Conservation (phyloP, 345 rosid genomes). For the Jatropha curcas region DNA sequence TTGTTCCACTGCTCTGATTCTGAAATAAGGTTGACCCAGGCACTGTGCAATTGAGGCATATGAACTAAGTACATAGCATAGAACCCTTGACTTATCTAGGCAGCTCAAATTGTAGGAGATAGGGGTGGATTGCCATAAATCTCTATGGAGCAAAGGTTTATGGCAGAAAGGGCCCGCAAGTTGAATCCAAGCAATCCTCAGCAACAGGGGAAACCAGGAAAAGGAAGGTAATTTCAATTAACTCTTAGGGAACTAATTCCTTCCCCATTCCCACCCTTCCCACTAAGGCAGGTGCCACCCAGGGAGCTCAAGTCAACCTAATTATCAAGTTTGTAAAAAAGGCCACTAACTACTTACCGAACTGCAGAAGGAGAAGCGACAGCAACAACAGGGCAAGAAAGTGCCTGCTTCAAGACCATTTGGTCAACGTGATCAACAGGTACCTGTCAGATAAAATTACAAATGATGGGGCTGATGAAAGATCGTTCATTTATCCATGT, state of each 20-base stretch:
- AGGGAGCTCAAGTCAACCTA: background rate
- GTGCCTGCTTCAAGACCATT: slow-evolving; percentile 57
- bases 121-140: background rate
- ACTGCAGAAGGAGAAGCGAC: slow-evolving; percentile 96
- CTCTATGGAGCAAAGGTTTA: background rate
- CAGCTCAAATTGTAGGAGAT: slow-evolving; percentile 3
- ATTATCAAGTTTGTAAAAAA: background rate
- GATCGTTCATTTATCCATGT: slow-evolving; percentile 4
- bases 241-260: background rate
- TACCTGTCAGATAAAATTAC: slow-evolving; percentile 45
- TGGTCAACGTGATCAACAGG: slow-evolving; percentile 70
- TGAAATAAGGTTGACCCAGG: slow-evolving; percentile 70
- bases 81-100: background rate
- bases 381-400: slow-evolving; percentile 71
- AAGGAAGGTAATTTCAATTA: background rate
- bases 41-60: slow-evolving; percentile 46
- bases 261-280: background rate
- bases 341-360: slow-evolving; percentile 40
- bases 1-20: slow-evolving; percentile 57
- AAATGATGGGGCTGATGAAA: slow-evolving; percentile 16
- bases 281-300: background rate
- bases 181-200: background rate
- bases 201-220: background rate
- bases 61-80: slow-evolving; percentile 3
- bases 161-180: slow-evolving; percentile 1